A percentile compares a stretch with the other conserved stretches of the same genome.
These are phyloP conservation scores for Candida taoyuanica DNA, from an alignment of 805 yeast genomes.

Conservation along the genomic window DNA sequence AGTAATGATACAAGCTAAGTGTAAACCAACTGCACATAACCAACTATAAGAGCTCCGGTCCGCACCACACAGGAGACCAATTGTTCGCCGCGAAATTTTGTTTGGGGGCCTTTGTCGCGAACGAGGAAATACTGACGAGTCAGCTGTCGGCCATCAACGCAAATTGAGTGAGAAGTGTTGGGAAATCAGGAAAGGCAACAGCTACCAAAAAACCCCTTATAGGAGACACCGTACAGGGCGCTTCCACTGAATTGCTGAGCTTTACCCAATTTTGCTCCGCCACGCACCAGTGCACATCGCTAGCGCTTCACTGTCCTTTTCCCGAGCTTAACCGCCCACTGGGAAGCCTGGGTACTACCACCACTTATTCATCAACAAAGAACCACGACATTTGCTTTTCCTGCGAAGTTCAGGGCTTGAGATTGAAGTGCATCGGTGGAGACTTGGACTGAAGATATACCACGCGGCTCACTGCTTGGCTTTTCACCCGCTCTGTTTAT, in stretches of 20 bases:
- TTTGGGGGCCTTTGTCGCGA: no score
- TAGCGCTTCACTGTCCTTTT: background rate
- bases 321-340: background rate
- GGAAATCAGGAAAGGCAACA: background rate
- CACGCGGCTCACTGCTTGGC: no score
- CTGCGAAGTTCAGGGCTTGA: no score
- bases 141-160: conserved; percentile 11
- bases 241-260: background rate
- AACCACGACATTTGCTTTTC: no score
- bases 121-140: conserved; percentile 5
- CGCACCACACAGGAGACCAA: background rate
- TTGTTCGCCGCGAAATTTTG: no score
- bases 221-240: background rate
- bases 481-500: no score
- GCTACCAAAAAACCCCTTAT: background rate
- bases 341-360: background rate
- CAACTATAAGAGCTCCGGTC: background rate
- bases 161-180: background rate
- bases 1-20: no score
- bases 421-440: no score
- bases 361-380: no score
- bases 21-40: no score
- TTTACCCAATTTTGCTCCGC: background rate
- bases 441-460: no score
- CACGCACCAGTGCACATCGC: background rate